Percentiles rank a stretch among this genome's conserved stretches.
Conservation (phyloP, 1,284 basidiomycete genomes). For the Heterobasidion occidentale region DNA sequence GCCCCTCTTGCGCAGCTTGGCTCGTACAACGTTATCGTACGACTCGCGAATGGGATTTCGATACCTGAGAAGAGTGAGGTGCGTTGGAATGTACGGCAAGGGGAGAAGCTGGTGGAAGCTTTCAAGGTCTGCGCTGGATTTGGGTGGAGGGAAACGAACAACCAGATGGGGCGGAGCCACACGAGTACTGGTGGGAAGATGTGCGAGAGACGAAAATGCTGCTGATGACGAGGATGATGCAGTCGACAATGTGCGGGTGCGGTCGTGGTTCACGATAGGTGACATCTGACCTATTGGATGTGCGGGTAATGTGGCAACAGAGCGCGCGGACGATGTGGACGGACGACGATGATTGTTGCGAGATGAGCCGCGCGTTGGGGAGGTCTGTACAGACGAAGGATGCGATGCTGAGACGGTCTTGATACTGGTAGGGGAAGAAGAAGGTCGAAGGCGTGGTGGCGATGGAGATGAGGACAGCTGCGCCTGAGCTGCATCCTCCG, state of each 20-base stretch:
- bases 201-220: conserved; percentile 55
- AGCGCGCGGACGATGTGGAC: conserved; percentile 60
- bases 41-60: conserved; percentile 61
- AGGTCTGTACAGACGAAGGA: conserved; percentile 20
- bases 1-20: conserved; percentile 26
- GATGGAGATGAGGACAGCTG: conserved; percentile 34
- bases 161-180: conserved; percentile 42
- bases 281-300: conserved; percentile 24
- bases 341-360: conserved; percentile 33
- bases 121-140: conserved; percentile 43
- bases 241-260: conserved; percentile 57
- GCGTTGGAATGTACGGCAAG: conserved; percentile 57
- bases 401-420: conserved; percentile 22
- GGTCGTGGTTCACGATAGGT: conserved; percentile 32
- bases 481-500: conserved; percentile 39
- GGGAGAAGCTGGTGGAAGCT: conserved; percentile 60
- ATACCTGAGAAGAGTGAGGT: conserved; percentile 56
- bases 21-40: conserved; percentile 56
- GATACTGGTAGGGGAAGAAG: conserved; percentile 17
- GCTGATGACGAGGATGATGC: conserved; percentile 52
- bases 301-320: conserved; percentile 52
- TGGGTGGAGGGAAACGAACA: conserved; percentile 46
- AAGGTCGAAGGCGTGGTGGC: neutral
- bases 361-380: conserved; percentile 20
- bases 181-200: conserved; percentile 43